A percentile compares a stretch with the other conserved stretches of the same genome.
phyloP scores from a whole-genome alignment of 345 rosid genomes.

The Lenwebbia sp. region DNA sequence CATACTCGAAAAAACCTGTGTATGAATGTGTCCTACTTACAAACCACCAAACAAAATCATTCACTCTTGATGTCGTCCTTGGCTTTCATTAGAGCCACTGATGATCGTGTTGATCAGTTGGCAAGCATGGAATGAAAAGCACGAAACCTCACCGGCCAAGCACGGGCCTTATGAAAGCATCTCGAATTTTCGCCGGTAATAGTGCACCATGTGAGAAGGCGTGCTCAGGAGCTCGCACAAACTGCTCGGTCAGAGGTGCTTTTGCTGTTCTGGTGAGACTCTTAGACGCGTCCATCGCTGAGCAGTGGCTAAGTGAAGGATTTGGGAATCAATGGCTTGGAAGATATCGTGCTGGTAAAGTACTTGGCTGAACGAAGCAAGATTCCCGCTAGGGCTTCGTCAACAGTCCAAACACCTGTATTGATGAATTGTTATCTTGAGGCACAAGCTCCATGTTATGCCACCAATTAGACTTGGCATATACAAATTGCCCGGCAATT shows the following conservation, averaged over 20 bases:
- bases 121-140: slow-evolving; percentile 18
- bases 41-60: not conserved
- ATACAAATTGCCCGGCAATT: slow-evolving; percentile 9
- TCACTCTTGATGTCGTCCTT: not conserved
- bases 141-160: slow-evolving; percentile 21
- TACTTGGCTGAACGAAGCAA: slow-evolving; percentile 12
- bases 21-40: not conserved
- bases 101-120: not conserved
- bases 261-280: not conserved
- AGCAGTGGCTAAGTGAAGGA: slow-evolving; percentile 15
- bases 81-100: not conserved
- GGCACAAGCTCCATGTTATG: not conserved
- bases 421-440: no score
- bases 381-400: slow-evolving; percentile 22
- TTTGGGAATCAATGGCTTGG: slow-evolving; percentile 12
- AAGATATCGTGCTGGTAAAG: not conserved
- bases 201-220: slow-evolving; percentile 19
- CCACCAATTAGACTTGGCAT: not conserved
- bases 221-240: slow-evolving; percentile 15
- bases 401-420: slow-evolving; percentile 24
- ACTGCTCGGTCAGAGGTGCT: not conserved
- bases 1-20: not conserved
- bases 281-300: not conserved
- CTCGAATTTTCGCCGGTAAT: slow-evolving; percentile 20
- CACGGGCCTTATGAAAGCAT: slow-evolving; percentile 24